phyloP scores from a whole-genome alignment of 768 basidiomycete species.

The Boletus subcaerulescens region DNA sequence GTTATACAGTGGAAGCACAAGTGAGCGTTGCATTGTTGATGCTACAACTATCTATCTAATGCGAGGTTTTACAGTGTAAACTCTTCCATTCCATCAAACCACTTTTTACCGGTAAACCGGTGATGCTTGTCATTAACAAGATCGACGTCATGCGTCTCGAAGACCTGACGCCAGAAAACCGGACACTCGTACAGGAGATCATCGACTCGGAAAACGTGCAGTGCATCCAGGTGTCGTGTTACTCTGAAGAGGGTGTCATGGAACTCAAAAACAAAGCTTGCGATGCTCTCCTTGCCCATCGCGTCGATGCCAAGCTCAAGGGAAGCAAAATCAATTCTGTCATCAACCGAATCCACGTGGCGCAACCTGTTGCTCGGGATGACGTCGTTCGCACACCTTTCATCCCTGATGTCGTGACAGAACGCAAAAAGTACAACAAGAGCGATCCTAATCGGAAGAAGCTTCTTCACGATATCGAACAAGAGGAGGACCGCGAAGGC shows the following conservation, averaged over 20 bases:
- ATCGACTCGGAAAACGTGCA: constrained; percentile 68
- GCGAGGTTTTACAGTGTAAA: constrained; percentile 64
- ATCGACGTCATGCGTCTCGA: constrained; percentile 88
- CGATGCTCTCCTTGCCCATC: constrained; percentile 90
- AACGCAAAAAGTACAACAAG: constrained; percentile 81
- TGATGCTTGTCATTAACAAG: constrained; percentile 96
- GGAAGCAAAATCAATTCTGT: constrained; percentile 91
- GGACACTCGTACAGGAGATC: constrained; percentile 84
- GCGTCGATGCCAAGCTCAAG: constrained; percentile 92
- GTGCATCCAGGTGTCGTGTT: constrained; percentile 85
- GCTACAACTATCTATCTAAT: background rate
- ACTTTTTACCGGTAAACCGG: constrained; percentile 90
- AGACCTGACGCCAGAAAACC: constrained; percentile 74
- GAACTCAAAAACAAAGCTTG: constrained; percentile 94
- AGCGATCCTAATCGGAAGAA: constrained; percentile 72
- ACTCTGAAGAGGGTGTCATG: constrained; percentile 98
- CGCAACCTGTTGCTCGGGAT: constrained; percentile 86
- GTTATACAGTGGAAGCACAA: constrained; percentile 95
- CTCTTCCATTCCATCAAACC: constrained; percentile 99
- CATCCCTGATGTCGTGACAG: constrained; percentile 83
- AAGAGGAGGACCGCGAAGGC: constrained; percentile 84
- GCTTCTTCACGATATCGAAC: constrained; percentile 79
- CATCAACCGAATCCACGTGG: constrained; percentile 94
- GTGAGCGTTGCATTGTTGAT: constrained; percentile 39
- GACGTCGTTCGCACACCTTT: constrained; percentile 84